Percentiles rank a stretch among this genome's conserved stretches.
phyloP scores from a whole-genome alignment of 2,329 filamentous ascomycete species.

The Aotearoamyces nothofagi region DNA sequence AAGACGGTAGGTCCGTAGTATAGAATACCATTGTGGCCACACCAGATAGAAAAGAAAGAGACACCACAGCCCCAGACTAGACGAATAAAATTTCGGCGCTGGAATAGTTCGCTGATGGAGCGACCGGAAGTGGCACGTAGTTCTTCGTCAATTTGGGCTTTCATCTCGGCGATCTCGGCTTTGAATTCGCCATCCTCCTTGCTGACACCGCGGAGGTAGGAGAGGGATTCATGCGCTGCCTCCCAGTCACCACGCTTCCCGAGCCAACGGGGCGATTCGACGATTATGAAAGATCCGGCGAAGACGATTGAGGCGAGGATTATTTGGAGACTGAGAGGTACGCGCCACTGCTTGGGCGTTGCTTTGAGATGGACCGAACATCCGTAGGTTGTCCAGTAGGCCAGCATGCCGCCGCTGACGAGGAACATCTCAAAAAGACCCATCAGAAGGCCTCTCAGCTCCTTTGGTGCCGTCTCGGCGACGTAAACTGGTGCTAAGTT shows the following conservation, averaged over 20 bases:
- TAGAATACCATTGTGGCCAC: not conserved
- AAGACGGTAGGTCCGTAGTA: slow-evolving; percentile 7
- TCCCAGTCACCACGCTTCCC: slow-evolving; percentile 24
- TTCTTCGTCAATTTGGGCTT: not conserved
- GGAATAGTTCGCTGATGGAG: not conserved
- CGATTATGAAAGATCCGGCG: slow-evolving; percentile 42
- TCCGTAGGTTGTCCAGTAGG: slow-evolving; percentile 22
- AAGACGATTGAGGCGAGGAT: slow-evolving; percentile 32
- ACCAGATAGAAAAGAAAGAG: not conserved
- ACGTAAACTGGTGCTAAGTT: slow-evolving; percentile 7
- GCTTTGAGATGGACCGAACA: slow-evolving; percentile 16
- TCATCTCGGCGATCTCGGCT: not conserved
- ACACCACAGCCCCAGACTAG: not conserved
- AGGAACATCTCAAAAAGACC: slow-evolving; percentile 8
- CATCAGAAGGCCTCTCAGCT: slow-evolving; percentile 6
- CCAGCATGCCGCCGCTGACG: slow-evolving; percentile 18
- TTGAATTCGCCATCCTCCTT: not conserved
- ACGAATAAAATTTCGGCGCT: not conserved
- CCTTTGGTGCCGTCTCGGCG: slow-evolving; percentile 6
- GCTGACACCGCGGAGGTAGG: not conserved
- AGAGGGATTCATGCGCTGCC: not conserved
- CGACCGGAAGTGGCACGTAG: not conserved
- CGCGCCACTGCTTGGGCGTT: slow-evolving; percentile 9
- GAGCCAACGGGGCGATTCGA: slow-evolving; percentile 39
- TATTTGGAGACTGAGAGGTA: slow-evolving; percentile 36